phyloP scores from a whole-genome alignment of 148 eudicot genomes.

The Rhododendron simsii region DNA sequence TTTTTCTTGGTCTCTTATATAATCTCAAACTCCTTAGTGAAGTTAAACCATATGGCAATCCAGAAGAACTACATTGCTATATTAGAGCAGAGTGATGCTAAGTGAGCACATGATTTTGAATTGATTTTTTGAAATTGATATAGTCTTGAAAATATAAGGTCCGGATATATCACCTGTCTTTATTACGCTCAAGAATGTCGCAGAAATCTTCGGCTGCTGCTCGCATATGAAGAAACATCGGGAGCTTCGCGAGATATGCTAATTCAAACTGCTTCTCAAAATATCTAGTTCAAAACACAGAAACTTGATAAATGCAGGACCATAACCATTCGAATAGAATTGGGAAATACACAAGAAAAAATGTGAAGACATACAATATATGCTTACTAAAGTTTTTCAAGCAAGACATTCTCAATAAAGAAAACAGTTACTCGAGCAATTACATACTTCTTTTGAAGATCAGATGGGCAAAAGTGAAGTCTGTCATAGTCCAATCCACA shows the following conservation, averaged over 20 bases:
- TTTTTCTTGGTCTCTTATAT: background rate
- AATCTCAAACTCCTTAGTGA: background rate
- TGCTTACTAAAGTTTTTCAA: background rate
- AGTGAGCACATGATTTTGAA: background rate
- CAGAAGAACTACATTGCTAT: background rate
- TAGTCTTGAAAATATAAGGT: background rate
- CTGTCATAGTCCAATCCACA: constrained; percentile 98
- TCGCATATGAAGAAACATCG: constrained; percentile 99
- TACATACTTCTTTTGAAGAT: constrained; percentile 81
- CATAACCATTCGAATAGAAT: background rate
- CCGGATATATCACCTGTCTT: constrained; percentile 51
- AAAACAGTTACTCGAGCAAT: background rate
- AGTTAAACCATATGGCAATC: constrained; percentile 3
- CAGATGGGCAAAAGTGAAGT: constrained; percentile 91
- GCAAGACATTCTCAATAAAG: background rate
- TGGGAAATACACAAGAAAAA: background rate
- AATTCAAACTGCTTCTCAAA: constrained; percentile 93
- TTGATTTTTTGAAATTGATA: background rate
- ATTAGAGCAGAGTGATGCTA: background rate
- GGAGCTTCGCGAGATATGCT: constrained; percentile 74
- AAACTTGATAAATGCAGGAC: constrained; percentile 1
- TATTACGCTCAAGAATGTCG: constrained; percentile 61
- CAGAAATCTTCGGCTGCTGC: constrained; percentile 96
- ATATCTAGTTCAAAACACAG: constrained; percentile 39
- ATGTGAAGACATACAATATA: background rate